Conservation (phyloP, 768 basidiomycete species). For the Gelatoporia subvermispora region DNA sequence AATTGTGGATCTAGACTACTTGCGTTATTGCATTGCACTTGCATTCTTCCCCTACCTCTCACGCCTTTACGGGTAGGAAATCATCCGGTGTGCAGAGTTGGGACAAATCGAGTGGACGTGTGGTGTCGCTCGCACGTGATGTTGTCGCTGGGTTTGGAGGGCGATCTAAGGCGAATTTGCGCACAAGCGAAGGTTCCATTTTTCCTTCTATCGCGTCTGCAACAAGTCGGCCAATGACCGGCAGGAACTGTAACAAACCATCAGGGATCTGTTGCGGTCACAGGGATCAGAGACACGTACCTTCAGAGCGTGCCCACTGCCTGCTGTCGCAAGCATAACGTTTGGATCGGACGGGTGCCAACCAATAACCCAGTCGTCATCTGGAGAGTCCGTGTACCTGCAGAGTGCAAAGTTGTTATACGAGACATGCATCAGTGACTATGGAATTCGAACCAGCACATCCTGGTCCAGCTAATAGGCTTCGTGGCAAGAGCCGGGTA, state of each 20-base stretch:
- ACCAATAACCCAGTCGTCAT: constrained; percentile 89
- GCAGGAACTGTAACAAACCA: constrained; percentile 62
- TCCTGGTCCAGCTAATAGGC: constrained; percentile 64
- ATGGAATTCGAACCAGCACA: constrained; percentile 72
- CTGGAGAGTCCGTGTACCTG: constrained; percentile 88
- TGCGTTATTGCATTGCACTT: not conserved
- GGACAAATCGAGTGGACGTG: constrained; percentile 38
- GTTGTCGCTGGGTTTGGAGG: not conserved
- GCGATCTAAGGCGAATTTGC: constrained; percentile 64
- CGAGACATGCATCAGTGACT: not conserved
- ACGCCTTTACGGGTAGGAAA: constrained; percentile 18
- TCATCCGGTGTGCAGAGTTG: constrained; percentile 49
- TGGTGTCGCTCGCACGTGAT: constrained; percentile 6
- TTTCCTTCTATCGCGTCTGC: constrained; percentile 66
- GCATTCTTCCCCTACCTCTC: too few species aligned
- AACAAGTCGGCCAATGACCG: constrained; percentile 75
- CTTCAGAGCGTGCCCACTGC: constrained; percentile 88
- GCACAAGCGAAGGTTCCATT: constrained; percentile 43
- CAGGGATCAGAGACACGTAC: constrained; percentile 26
- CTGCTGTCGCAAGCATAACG: constrained; percentile 80
- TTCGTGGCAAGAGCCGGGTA: constrained; percentile 78
- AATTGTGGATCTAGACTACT: too few species aligned
- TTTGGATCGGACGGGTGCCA: constrained; percentile 52
- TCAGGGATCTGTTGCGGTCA: not conserved
- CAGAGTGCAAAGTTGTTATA: not conserved